Percentiles rank a stretch among this genome's conserved stretches.
These are phyloP conservation scores for Gynostemma pentaphyllum DNA, from an alignment of 306 rosid genomes.

Conservation along the genomic window DNA sequence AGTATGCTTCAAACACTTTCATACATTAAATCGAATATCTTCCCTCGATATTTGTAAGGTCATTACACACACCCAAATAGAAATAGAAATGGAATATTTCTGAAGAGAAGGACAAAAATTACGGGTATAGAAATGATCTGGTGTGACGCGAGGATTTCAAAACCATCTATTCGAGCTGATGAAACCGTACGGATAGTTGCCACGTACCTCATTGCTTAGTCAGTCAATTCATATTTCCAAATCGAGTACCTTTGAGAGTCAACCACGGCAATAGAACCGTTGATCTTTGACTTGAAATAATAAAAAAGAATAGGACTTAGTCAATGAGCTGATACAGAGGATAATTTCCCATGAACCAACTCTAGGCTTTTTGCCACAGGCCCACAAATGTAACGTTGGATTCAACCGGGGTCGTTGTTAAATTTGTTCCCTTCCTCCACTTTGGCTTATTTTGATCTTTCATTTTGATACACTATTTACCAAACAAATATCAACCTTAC, in stretches of 20 bases:
- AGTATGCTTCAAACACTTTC: too few species aligned
- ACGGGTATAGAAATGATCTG: background rate
- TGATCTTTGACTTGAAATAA: background rate
- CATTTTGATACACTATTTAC: too few species aligned
- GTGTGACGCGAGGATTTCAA: background rate
- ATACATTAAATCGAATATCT: too few species aligned
- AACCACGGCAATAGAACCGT: background rate
- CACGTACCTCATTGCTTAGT: background rate
- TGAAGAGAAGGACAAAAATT: too few species aligned
- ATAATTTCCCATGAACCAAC: background rate
- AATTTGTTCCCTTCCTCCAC: too few species aligned
- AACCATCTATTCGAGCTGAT: background rate
- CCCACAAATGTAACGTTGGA: background rate
- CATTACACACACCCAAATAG: too few species aligned
- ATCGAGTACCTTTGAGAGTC: background rate
- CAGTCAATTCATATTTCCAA: background rate
- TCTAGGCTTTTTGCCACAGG: background rate
- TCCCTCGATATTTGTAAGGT: too few species aligned
- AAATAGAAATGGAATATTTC: too few species aligned
- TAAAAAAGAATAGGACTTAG: background rate
- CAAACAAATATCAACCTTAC: too few species aligned
- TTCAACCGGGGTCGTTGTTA: background rate
- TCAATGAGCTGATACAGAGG: background rate
- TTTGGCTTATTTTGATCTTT: too few species aligned
- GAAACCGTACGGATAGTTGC: background rate